These are phyloP conservation scores for Pyropia yezoensis DNA, from an alignment of 23 red algal genomes.

Conservation along the genomic window DNA sequence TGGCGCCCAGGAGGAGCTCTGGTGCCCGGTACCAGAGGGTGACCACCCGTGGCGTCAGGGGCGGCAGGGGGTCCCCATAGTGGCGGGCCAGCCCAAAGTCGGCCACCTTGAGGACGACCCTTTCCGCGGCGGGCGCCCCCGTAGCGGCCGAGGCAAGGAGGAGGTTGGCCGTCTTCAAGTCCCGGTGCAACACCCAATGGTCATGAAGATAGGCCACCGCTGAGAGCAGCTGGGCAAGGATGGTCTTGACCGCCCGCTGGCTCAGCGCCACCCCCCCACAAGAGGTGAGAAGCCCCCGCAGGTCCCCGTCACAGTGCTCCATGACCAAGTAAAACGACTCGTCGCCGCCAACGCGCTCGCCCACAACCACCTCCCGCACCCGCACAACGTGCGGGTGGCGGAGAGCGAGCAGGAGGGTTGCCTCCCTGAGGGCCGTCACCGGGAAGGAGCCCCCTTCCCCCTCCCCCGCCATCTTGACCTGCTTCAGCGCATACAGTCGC, in stretches of 20 bases:
- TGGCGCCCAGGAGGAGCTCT: constrained; percentile 61
- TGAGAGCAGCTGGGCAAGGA: constrained; percentile 39
- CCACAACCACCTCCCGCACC: constrained; percentile 67
- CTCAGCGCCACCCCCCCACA: too few species aligned
- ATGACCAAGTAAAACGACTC: constrained; percentile 71
- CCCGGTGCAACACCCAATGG: constrained; percentile 68
- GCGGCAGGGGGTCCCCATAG: constrained; percentile 51
- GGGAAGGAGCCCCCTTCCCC: constrained; percentile 46
- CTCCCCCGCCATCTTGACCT: constrained; percentile 65
- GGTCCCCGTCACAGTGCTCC: constrained; percentile 68
- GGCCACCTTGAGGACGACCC: constrained; percentile 54
- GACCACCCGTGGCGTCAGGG: constrained; percentile 54
- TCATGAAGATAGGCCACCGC: constrained; percentile 61
- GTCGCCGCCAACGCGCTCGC: constrained; percentile 7
- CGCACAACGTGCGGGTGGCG: constrained; percentile 55
- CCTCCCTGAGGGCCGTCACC: constrained; percentile 54
- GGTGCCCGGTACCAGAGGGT: constrained; percentile 80
- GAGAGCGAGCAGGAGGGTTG: constrained; percentile 47
- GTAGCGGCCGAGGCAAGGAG: constrained; percentile 24
- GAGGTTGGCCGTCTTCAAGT: constrained; percentile 75
- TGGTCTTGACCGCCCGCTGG: constrained; percentile 49
- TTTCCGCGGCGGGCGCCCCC: too few species aligned
- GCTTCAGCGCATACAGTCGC: constrained; percentile 55
- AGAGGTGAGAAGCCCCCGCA: constrained; percentile 30
- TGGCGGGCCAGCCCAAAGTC: constrained; percentile 73